Evolutionary conservation across 768 basidiomycete species (phyloP), one percentile per base, ranked within the genome.

Genomic region (Candolleomyces eurysporus): DNA sequence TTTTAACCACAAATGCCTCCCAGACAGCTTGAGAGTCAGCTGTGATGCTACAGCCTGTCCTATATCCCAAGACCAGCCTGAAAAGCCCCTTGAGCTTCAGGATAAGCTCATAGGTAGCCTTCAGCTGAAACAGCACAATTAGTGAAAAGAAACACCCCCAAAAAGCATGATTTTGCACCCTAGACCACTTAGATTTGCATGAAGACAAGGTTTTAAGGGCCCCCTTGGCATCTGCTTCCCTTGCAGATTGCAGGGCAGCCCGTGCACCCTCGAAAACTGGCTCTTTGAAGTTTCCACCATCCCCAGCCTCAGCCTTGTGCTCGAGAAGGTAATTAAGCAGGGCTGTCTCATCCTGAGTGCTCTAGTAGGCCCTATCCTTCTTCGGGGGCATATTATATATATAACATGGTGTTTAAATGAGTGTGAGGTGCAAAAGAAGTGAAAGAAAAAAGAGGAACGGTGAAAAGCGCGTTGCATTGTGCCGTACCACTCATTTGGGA

Each of bases 231-330:
- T 26, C 26, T 26, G 26, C 26, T 26, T 26, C 26, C 26, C 26
- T 26, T 26, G 26, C 26, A 26, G 26, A 26, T 26, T 26, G 26
- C 26, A 26, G 26, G 26, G 26, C 26, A 26, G 26, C 26, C 26
- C 26, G 26, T 26, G 26, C 26, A 26, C 26, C 26, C 40, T 63
- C 48, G 48, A 66, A 71, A 4, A 59, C 70, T 1, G 61, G 16
- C 5, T 22, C 49, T 53, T 68, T 70, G 59, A 69, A 71, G 50
- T 61, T 70, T 1, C 61, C 61, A 30, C 69, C 64, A 60, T 72
- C 67, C 0, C 71, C 68, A n/a, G 68, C 70, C 43, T 66, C 67
- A 13, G 70, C 63, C 48, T 59, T 63, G 61, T 71, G 48, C 5
- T 67, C 67, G 21, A 64, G 30, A 19, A 72, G 60, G 55, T 61